Base-by-base conservation (phyloP, 1,284 basidiomycete genomes). In the Ceratobasidium sp. region DNA sequence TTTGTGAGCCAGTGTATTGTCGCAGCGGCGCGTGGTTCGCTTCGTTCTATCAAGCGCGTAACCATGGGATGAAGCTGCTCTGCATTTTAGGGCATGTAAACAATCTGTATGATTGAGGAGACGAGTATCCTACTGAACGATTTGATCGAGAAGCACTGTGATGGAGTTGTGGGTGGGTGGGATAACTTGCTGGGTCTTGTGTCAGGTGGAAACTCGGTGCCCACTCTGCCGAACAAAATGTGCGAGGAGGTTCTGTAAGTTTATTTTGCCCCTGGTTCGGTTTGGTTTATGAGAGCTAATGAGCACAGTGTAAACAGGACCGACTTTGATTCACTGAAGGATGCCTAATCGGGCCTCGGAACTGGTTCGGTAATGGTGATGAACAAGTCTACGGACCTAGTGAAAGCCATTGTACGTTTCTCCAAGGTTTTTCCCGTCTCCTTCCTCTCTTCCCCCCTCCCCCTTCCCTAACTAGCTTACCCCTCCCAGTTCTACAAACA, bases 301-400 rank as follows among this genome's bases (percentile, higher is more conserved):
- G n/a, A n/a, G n/a, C n/a, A n/a, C n/a, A n/a, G n/a, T n/a, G n/a
- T n/a, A n/a, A n/a, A n/a, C n/a, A n/a, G 93, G 79, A 99, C 99
- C 97, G 97, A 99, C 87, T 99, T 94, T 84, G 97, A 99, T 86
- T 98, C 97, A 7, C 89, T 99, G 78, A 97, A 97, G 85, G 97
- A 99, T 84, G 92, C 95, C 17, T 94, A 96, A 83, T 94, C 95
- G 26, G 96, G 96, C 85, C 91, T 99, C 80, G 97, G 97, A 42
- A 99, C 97, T 0, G 97, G 97, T 79, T 97, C 97, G 26, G 96
- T 99, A 80, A 99, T 99, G 81, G 97, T 99, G 82, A 99, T 99
- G 97, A 93, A 99, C 89, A 96, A 98, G 88, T 93, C 92, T 81
- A 98, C 97, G 52, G 97, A 99, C 84, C 93, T 99, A 77, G 91